Conservation (phyloP, 257 asterid species). For the Solanum stenotomum region DNA sequence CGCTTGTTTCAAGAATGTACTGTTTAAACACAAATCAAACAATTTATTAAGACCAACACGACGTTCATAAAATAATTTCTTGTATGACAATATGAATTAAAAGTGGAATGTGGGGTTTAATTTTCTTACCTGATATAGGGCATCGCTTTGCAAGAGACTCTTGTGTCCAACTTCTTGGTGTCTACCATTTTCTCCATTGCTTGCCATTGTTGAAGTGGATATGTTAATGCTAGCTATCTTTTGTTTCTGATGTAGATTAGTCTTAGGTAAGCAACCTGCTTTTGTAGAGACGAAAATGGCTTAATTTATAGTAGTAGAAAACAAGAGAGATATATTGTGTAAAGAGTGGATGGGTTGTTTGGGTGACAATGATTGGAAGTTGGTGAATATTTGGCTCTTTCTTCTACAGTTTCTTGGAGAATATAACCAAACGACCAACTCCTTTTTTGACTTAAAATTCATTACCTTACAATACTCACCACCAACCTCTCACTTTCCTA, state of each 20-base stretch:
- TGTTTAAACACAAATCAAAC: neutral
- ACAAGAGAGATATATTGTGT: neutral
- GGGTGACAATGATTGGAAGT: neutral
- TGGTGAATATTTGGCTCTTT: neutral
- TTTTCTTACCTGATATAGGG: slow-evolving; percentile 2
- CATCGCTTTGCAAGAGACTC: slow-evolving; percentile 11
- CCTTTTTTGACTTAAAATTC: neutral
- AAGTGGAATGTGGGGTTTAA: neutral
- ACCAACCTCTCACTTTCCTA: neutral
- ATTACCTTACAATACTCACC: neutral
- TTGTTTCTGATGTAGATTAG: neutral
- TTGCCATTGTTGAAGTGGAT: slow-evolving; percentile 2
- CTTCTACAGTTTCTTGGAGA: neutral
- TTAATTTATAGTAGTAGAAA: neutral
- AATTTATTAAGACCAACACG: neutral
- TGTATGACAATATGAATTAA: neutral
- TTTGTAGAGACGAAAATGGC: neutral
- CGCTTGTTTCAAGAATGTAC: slow-evolving; percentile 42
- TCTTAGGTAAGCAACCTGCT: neutral
- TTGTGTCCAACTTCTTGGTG: slow-evolving; percentile 12
- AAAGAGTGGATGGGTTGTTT: neutral
- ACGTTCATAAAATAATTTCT: neutral
- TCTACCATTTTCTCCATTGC: neutral
- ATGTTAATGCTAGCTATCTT: neutral
- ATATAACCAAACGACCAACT: neutral